phyloP scores from a whole-genome alignment of 225 moss, liverwort and hornwort species.

The Marchantia paleacea region DNA sequence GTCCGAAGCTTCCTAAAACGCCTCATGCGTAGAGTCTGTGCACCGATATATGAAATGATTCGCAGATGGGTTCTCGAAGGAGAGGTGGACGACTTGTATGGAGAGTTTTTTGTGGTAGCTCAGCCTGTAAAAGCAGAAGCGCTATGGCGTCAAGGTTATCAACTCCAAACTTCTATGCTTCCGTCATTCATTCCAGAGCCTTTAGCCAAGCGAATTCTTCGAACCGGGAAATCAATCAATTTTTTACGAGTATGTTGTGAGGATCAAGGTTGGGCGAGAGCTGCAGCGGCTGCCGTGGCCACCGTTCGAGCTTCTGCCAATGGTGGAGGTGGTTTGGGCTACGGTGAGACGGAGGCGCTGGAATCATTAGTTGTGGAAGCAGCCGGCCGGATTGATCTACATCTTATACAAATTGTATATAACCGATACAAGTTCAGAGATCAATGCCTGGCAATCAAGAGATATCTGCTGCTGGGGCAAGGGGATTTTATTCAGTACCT shows the following conservation, averaged over 20 bases:
- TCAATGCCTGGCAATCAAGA: conserved; percentile 95
- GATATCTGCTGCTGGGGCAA: conserved; percentile 91
- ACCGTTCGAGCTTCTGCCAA: conserved; percentile 82
- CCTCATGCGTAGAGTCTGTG: conserved; percentile 87
- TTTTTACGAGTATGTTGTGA: conserved; percentile 96
- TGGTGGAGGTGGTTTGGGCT: conserved; percentile 83
- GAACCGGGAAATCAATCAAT: conserved; percentile 98
- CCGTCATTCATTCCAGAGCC: conserved; percentile 98
- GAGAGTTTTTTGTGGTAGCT: conserved; percentile 94
- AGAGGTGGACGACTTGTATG: conserved; percentile 91
- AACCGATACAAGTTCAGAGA: conserved; percentile 98
- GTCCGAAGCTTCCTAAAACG: conserved; percentile 84
- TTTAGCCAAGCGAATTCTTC: conserved; percentile 85
- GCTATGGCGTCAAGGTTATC: conserved; percentile 96
- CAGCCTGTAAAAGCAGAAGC: conserved; percentile 96
- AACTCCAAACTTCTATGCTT: conserved; percentile 92
- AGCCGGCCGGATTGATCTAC: conserved; percentile 84
- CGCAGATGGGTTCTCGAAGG: conserved; percentile 99
- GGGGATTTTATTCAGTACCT: conserved; percentile 98
- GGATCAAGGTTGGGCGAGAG: conserved; percentile 94
- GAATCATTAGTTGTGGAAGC: conserved; percentile 95
- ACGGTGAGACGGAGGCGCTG: conserved; percentile 96
- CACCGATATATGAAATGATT: conserved; percentile 98
- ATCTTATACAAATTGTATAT: conserved; percentile 93
- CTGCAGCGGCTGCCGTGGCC: conserved; percentile 85